phyloP scores from a whole-genome alignment of 78 protist genomes.

The Isochrysis galbana region DNA sequence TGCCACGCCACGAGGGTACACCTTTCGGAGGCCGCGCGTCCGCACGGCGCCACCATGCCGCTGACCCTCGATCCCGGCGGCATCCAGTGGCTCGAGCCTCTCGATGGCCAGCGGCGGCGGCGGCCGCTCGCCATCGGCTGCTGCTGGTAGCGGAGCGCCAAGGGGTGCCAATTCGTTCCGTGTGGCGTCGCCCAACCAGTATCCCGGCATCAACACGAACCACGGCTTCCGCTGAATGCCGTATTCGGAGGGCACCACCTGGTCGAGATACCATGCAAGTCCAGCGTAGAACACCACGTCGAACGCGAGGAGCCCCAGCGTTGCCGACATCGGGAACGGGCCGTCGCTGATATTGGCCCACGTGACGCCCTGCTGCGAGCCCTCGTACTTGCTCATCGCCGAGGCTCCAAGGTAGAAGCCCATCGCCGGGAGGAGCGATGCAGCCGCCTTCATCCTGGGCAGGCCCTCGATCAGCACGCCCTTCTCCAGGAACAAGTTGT shows the following conservation, averaged over 20 bases:
- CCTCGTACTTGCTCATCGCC: neutral
- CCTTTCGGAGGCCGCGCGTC: neutral
- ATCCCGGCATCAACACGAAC: neutral
- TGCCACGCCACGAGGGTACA: neutral
- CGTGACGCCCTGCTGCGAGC: neutral
- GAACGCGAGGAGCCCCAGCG: neutral
- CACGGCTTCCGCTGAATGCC: neutral
- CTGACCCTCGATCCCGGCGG: too few species aligned
- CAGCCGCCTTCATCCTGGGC: neutral
- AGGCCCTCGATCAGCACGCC: neutral
- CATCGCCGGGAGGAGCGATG: neutral
- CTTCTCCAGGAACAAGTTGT: neutral
- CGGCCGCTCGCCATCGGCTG: too few species aligned
- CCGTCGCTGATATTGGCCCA: neutral
- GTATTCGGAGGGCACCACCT: neutral
- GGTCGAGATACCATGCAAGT: neutral
- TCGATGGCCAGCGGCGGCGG: neutral
- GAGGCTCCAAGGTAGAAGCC: slow-evolving; percentile 4
- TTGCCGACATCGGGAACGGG: neutral
- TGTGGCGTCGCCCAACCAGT: too few species aligned
- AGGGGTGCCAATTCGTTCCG: too few species aligned
- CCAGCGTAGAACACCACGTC: neutral
- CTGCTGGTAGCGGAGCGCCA: too few species aligned
- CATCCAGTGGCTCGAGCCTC: neutral
- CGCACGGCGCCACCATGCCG: neutral